These are phyloP conservation scores for Discostella stelligeroides DNA, from an alignment of 108 stramenopile species.

Conservation along the genomic window DNA sequence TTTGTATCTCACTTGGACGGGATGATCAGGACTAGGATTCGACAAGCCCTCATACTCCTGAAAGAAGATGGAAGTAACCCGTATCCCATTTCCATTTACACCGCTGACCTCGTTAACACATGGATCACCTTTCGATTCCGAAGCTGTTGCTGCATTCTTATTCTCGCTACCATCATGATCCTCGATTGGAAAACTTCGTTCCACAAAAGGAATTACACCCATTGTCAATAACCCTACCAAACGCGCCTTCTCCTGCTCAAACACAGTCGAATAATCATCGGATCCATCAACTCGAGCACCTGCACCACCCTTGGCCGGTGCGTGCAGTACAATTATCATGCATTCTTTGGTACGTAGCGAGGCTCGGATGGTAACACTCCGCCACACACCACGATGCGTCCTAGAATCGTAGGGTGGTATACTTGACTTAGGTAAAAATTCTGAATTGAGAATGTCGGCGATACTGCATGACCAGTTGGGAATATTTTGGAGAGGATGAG, in stretches of 20 bases:
- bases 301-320: conserved; percentile 60
- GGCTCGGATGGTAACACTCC: conserved; percentile 71
- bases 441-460: conserved; percentile 60
- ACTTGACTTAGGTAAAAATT: conserved; percentile 55
- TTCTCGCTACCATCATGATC: conserved; percentile 9
- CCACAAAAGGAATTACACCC: conserved; percentile 34
- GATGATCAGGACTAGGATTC: conserved; percentile 74
- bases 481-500: conserved; percentile 80
- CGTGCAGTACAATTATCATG: conserved; percentile 76
- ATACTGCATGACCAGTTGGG: conserved; percentile 68
- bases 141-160: not conserved
- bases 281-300: conserved; percentile 51
- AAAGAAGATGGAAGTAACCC: conserved; percentile 79
- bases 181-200: conserved; percentile 32
- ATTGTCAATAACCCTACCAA: conserved; percentile 54
- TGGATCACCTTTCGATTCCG: conserved; percentile 7
- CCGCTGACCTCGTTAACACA: not conserved
- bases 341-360: conserved; percentile 66
- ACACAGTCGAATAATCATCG: conserved; percentile 43
- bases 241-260: conserved; percentile 64
- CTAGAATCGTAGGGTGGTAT: conserved; percentile 73
- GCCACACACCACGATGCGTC: conserved; percentile 72
- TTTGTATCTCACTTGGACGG: conserved; percentile 59
- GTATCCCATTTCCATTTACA: conserved; percentile 31
- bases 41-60: conserved; percentile 85